These are phyloP conservation scores for Ceratocystis cacaofunesta DNA, from an alignment of 2,329 filamentous ascomycete genomes.

Conservation along the genomic window DNA sequence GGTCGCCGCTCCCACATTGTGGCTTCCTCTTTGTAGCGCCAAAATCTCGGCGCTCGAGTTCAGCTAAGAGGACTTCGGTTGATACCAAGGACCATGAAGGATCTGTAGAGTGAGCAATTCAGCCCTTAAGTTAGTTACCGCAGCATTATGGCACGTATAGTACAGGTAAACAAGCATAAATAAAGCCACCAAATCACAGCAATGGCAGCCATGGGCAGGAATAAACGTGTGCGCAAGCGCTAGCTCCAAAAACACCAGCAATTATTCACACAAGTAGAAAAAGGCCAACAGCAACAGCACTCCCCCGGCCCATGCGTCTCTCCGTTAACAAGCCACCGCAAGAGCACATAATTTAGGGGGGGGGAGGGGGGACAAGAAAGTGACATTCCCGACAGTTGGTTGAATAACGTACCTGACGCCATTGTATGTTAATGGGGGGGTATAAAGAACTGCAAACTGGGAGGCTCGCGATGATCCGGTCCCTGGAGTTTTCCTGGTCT, in stretches of 20 bases:
- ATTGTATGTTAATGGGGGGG: background rate
- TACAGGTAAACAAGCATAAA: background rate
- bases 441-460: background rate
- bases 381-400: background rate
- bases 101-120: background rate
- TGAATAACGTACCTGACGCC: background rate
- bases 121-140: background rate
- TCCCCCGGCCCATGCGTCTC: background rate
- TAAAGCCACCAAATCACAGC: background rate
- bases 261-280: background rate
- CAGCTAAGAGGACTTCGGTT: conserved; percentile 36
- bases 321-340: background rate
- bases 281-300: background rate
- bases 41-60: conserved; percentile 33
- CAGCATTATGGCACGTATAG: background rate
- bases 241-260: background rate
- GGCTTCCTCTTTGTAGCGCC: conserved; percentile 28
- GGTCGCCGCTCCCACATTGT: conserved; percentile 35
- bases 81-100: conserved; percentile 35
- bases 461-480: background rate
- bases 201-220: background rate
- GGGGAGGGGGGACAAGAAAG: background rate
- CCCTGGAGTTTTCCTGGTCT: background rate
- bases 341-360: background rate
- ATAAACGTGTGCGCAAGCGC: background rate